Base-by-base conservation (phyloP, 2,329 filamentous ascomycete species). In the Colletotrichum cuscutae region DNA sequence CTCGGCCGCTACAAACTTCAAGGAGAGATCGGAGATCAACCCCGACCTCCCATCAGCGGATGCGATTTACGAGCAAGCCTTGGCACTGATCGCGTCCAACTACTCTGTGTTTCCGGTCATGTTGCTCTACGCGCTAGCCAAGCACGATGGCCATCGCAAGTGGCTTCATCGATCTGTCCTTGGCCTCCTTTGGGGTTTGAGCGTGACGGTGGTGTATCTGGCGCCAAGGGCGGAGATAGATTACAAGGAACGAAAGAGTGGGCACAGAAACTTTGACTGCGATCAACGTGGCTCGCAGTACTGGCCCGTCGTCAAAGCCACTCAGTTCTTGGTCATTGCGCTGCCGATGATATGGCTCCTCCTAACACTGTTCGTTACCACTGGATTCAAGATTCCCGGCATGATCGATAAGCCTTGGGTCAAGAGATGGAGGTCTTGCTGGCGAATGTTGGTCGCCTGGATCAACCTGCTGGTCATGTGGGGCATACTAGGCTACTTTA, bases 401-500 rank as follows among this genome's bases (percentile, higher is more conserved):
- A 19, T 72, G 63, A 59, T 56, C 2, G 72, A 68, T 24, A 68
- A 42, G 53, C 57, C 68, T 7, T 72, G 68, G 63, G 59, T 74
- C 13, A 73, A 42, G 19, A 62, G 52, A 15, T 66, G 52, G 54
- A 57, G 65, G 1, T 52, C 42, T 3, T 53, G 46, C 19, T 74
- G 72, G 72, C 68, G 72, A 8, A 22, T 74, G n/a, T 7, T 65
- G 19, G 56, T 72, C 12, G 72, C 72, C 4, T 71, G 64, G 62
- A 22, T 74, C 30, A 74, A 77, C 58, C 57, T 75, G 9, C 28
- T 71, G 15, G 15, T 77, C 30, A 80, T 80, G 75, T 81, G 80
- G 80, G 64, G 73, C 3, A 76, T 79, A 35, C 64, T 81, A 13
- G 77, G 54, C 19, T 65, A 79, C 5, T 81, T 80, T 54, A 74